These are phyloP conservation scores for Polychaeton citri DNA, from an alignment of 2,329 filamentous ascomycete species.

Conservation along the genomic window DNA sequence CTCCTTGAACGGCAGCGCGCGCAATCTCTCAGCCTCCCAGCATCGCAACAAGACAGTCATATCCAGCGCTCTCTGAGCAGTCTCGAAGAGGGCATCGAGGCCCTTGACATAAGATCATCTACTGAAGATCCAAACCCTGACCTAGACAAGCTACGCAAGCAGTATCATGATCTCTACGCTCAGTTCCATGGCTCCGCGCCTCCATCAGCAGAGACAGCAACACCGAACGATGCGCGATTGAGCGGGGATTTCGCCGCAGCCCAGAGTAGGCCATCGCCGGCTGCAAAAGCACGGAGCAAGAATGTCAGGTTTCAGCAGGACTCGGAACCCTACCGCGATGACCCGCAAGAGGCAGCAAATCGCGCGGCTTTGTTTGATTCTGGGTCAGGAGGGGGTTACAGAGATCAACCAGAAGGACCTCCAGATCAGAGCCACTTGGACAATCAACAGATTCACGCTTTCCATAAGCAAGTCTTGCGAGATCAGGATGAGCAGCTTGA, in stretches of 20 bases:
- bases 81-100: conserved; percentile 64
- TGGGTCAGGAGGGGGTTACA: conserved; percentile 36
- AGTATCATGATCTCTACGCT: conserved; percentile 61
- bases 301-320: conserved; percentile 67
- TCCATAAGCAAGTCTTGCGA: conserved; percentile 67
- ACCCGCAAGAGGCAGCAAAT: conserved; percentile 25
- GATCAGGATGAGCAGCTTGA: conserved; percentile 94
- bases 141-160: conserved; percentile 54
- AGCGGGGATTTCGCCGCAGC: conserved; percentile 53
- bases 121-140: conserved; percentile 39
- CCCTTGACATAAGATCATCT: conserved; percentile 47
- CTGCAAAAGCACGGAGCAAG: conserved; percentile 34
- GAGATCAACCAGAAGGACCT: conserved; percentile 51
- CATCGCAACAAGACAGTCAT: conserved; percentile 72
- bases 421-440: conserved; percentile 46
- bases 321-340: conserved; percentile 24
- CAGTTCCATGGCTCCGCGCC: conserved; percentile 59
- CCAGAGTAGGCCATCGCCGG: conserved; percentile 32
- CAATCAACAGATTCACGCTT: conserved; percentile 77
- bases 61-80: conserved; percentile 81
- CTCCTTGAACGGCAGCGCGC: conserved; percentile 84
- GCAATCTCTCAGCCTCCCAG: conserved; percentile 63
- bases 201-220: conserved; percentile 40
- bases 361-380: conserved; percentile 47
- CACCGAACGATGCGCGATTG: conserved; percentile 52